Evolutionary conservation across 345 rosid species (phyloP).

Genomic region (Populus ilicifolia): DNA sequence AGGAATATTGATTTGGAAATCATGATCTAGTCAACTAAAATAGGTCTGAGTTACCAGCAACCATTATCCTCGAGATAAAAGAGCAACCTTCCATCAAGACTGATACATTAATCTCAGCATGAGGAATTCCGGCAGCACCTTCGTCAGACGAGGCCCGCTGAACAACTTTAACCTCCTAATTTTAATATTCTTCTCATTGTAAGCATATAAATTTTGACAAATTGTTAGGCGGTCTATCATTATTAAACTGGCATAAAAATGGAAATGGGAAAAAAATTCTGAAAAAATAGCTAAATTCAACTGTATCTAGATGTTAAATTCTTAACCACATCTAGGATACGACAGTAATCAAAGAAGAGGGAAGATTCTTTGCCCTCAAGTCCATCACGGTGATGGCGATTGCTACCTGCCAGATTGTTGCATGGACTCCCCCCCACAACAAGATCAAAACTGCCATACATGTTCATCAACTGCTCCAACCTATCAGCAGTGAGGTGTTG

Average conservation of each 20-base stretch:
- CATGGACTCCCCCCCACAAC: conserved; percentile 93
- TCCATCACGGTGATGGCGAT: conserved; percentile 63
- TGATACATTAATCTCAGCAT: too few relatives aligned
- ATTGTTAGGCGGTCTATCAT: background rate
- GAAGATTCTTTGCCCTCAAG: conserved; percentile 80
- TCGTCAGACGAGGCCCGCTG: too few relatives aligned
- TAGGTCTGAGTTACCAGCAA: too few relatives aligned
- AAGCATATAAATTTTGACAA: background rate
- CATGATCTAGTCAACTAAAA: too few relatives aligned
- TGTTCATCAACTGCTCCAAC: conserved; percentile 44
- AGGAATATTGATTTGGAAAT: too few relatives aligned
- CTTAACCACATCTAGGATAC: conserved; percentile 63
- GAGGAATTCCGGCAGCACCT: too few relatives aligned
- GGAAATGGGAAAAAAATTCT: background rate
- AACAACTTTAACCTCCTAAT: too few relatives aligned
- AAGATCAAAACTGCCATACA: conserved; percentile 75
- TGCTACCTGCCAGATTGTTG: conserved; percentile 87
- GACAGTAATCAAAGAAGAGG: conserved; percentile 64
- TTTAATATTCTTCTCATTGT: too few relatives aligned
- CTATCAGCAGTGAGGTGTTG: conserved; percentile 40
- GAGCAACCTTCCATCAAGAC: too few relatives aligned
- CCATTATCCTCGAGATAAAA: too few relatives aligned
- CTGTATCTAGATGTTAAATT: conserved; percentile 18
- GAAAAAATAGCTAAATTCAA: background rate
- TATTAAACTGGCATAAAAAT: background rate